Percentiles rank a stretch among this genome's conserved stretches.
These are phyloP conservation scores for Silene coronaria DNA, from an alignment of 179 eudicot species.

Conservation along the genomic window DNA sequence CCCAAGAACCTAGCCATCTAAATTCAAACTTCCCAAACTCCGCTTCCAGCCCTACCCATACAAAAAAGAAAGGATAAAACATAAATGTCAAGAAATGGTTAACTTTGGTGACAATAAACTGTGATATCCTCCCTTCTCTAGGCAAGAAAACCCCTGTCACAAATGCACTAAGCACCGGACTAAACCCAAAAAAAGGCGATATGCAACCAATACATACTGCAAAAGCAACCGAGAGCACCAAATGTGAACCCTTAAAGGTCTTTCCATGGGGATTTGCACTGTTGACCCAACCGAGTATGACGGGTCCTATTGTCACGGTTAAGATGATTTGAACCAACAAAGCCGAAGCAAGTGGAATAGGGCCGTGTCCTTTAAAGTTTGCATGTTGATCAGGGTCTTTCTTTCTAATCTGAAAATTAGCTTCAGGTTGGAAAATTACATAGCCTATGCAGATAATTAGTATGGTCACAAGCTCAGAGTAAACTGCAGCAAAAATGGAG, in stretches of 20 bases:
- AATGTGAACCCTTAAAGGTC: slow-evolving; percentile 74
- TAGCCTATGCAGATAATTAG: slow-evolving; percentile 50
- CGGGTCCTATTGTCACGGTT: slow-evolving; percentile 45
- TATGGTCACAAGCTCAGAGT: slow-evolving; percentile 55
- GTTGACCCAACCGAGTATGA: slow-evolving; percentile 66
- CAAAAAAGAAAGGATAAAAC: slow-evolving; percentile 68
- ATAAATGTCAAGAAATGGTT: slow-evolving; percentile 55
- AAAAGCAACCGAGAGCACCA: slow-evolving; percentile 63
- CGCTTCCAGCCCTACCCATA: slow-evolving; percentile 71
- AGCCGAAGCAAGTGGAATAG: slow-evolving; percentile 24
- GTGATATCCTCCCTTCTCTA: slow-evolving; percentile 63
- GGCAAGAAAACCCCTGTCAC: slow-evolving; percentile 79
- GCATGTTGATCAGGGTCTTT: background rate
- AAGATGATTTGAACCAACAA: slow-evolving; percentile 33
- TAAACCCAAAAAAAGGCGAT: slow-evolving; percentile 45
- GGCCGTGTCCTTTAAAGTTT: slow-evolving; percentile 7
- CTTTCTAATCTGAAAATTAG: slow-evolving; percentile 23
- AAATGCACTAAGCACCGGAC: slow-evolving; percentile 67
- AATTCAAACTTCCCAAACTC: slow-evolving; percentile 39
- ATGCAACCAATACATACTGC: slow-evolving; percentile 45
- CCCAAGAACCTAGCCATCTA: slow-evolving; percentile 37
- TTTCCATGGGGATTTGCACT: slow-evolving; percentile 76
- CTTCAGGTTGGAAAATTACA: slow-evolving; percentile 43
- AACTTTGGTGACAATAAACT: slow-evolving; percentile 49
- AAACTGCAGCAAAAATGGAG: slow-evolving; percentile 62